Evolutionary conservation across 805 yeast species (phyloP), one percentile per base, ranked within the genome.

Genomic region (Wickerhamomyces chaumierensis): DNA sequence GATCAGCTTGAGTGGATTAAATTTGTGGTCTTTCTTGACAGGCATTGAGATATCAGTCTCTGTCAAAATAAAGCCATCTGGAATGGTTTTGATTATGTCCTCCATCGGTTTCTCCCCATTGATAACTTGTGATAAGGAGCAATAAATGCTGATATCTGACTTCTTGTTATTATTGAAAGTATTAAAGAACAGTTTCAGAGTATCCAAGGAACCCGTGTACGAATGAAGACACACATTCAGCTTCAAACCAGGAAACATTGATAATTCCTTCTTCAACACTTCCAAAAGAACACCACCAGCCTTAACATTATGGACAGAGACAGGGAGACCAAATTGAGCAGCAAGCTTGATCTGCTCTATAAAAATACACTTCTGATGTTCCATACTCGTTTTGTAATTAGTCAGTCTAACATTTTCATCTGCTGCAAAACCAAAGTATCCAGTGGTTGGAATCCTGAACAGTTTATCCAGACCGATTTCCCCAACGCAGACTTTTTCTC

Each of bases 401-500:
- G 68, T 57, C 21, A 69, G 44, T 33, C 43, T 44, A 2, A 43
- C 43, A 3, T 44, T 36, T 17, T 44, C 36, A 2, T 25, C 36
- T 33, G 40, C 20, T 36, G 21, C 29, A 33, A 40, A 11, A 16
- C 33, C 33, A 41, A 61, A 62, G 51, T 56, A 75, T 2, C 87
- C 86, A 40, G 60, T 61, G 39, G 56, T 48, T 2, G 94, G 94
- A 4, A 88, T 56, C 29, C 83, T 58, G 51, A 84, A 83, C 23
- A 74, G 52, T 55, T 79, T 82, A 56, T 90, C 98, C 2, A 92
- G 60, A 0, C 98, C 98, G n/a, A 86, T 69, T 49, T 90, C 98
- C 1, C 98, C 98, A 9, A 90, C 65, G 12, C 83, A 70, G 17
- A 49, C 52, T 5, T 36, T 33, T 21, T 43, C 39, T 11, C 37